Evolutionary conservation across 2,329 filamentous ascomycete species (phyloP).

Genomic region (Myriangium duriaei): DNA sequence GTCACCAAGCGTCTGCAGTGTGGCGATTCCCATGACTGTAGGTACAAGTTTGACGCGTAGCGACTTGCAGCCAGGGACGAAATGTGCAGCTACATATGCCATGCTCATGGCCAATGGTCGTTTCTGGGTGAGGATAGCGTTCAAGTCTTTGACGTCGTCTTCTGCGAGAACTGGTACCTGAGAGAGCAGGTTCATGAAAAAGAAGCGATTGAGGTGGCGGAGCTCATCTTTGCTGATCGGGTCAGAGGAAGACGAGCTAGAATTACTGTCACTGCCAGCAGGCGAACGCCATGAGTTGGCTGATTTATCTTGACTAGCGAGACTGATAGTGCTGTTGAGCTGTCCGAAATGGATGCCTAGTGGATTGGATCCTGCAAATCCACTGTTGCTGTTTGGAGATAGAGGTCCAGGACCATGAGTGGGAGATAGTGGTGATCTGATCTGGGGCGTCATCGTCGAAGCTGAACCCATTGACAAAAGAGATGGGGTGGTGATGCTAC

Average conservation of each 20-base stretch:
- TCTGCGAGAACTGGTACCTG: neutral
- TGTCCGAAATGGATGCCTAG: too few relatives aligned
- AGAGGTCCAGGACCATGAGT: too few relatives aligned
- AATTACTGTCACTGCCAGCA: neutral
- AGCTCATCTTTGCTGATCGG: neutral
- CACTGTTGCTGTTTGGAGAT: too few relatives aligned
- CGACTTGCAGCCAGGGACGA: neutral
- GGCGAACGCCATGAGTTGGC: too few relatives aligned
- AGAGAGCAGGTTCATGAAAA: neutral
- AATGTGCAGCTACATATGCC: neutral
- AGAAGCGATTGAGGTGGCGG: neutral
- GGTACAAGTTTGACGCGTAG: neutral
- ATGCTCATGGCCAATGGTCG: neutral
- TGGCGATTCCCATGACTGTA: neutral
- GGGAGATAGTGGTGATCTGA: too few relatives aligned
- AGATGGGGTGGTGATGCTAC: neutral
- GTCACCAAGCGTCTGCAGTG: neutral
- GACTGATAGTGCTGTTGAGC: too few relatives aligned
- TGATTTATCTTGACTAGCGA: too few relatives aligned
- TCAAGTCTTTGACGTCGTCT: neutral
- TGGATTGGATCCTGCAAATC: too few relatives aligned
- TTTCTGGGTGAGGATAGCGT: neutral
- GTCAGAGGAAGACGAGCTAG: neutral
- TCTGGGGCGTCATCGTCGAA: too few relatives aligned
- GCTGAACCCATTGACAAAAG: neutral